Conservation (phyloP, 2,329 filamentous ascomycete genomes). For the Fulvia fulva region DNA sequence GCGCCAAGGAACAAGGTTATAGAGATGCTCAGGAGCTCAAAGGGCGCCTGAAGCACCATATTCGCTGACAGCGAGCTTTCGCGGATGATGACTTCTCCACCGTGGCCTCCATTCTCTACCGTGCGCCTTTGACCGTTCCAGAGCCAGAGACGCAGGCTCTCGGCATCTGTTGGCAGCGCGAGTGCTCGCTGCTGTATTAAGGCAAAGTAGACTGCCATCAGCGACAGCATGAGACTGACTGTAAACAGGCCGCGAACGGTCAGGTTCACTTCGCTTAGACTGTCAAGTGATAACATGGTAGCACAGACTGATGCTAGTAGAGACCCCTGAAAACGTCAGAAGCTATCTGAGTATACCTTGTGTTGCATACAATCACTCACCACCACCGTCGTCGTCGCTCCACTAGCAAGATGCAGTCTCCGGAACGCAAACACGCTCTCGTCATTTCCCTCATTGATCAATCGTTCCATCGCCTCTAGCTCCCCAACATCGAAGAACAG, state of each 20-base stretch:
- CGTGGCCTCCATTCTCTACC: too few species aligned
- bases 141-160: slow-evolving; percentile 11
- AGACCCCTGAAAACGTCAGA: slow-evolving; percentile 43
- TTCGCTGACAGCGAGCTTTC: slow-evolving; percentile 12
- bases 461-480: slow-evolving; percentile 12
- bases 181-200: slow-evolving; percentile 13
- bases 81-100: not conserved
- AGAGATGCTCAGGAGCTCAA: slow-evolving; percentile 12
- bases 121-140: slow-evolving; percentile 3
- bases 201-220: slow-evolving; percentile 16
- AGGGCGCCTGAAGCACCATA: slow-evolving; percentile 11
- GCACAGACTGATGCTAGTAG: slow-evolving; percentile 11
- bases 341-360: slow-evolving; percentile 60
- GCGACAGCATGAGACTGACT: slow-evolving; percentile 13
- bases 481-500: slow-evolving; percentile 13
- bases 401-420: slow-evolving; percentile 5
- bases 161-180: slow-evolving; percentile 1
- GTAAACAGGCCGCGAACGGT: slow-evolving; percentile 15
- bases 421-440: slow-evolving; percentile 6
- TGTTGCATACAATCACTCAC: too few species aligned
- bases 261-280: slow-evolving; percentile 11
- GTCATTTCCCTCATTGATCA: slow-evolving; percentile 13
- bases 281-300: slow-evolving; percentile 12
- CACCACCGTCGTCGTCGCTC: slow-evolving; percentile 11
- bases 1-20: slow-evolving; percentile 11